Evolutionary conservation across 352 stramenopile species (phyloP).

Genomic region (Globisporangium spinosum): DNA sequence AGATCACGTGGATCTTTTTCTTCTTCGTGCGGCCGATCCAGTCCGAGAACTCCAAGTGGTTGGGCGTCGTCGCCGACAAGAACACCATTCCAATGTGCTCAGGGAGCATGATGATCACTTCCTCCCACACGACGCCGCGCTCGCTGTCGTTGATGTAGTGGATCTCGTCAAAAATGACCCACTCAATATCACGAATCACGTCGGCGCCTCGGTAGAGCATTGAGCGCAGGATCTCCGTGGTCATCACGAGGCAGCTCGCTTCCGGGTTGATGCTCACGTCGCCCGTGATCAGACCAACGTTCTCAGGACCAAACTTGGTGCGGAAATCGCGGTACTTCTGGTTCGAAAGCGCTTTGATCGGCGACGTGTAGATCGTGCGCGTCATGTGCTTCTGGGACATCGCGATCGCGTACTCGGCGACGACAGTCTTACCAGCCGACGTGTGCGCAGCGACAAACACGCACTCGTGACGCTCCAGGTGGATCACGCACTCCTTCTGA

Average conservation of each 20-base stretch:
- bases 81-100: conserved; percentile 98
- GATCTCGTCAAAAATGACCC: conserved; percentile 96
- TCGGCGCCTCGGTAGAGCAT: conserved; percentile 96
- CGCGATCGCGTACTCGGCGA: conserved; percentile 98
- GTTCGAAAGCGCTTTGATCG: conserved; percentile 98
- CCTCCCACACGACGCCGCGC: conserved; percentile 96
- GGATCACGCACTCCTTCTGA: conserved; percentile 95
- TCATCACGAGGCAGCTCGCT: conserved; percentile 97
- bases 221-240: conserved; percentile 96
- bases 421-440: conserved; percentile 96
- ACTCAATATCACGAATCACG: conserved; percentile 97
- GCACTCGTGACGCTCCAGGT: conserved; percentile 91
- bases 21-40: conserved; percentile 98
- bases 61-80: conserved; percentile 97
- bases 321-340: conserved; percentile 99
- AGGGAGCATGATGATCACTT: conserved; percentile 98
- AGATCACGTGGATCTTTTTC: conserved; percentile 96
- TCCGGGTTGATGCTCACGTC: conserved; percentile 96
- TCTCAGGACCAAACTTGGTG: conserved; percentile 88
- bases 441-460: conserved; percentile 97
- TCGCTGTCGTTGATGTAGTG: conserved; percentile 99
- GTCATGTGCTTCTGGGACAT: conserved; percentile 90
- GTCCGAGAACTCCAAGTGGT: conserved; percentile 98
- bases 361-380: conserved; percentile 96
- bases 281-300: conserved; percentile 97